Base-by-base conservation (phyloP, 768 basidiomycete genomes). In the Suillus plorans region DNA sequence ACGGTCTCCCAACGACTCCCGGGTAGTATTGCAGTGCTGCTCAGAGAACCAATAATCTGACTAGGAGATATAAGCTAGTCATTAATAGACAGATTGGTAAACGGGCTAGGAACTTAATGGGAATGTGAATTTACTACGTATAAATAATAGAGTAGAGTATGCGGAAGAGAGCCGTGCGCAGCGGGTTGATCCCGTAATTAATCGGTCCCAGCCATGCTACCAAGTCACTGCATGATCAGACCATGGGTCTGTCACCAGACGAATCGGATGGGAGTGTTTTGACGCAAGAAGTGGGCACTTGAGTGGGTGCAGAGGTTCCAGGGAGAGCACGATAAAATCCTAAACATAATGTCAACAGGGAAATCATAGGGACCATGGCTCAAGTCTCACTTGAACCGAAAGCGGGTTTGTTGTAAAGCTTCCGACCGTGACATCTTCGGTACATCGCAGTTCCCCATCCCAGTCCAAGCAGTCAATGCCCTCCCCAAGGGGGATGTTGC, bases 191-290 rank as follows among this genome's bases (percentile, higher is more conserved):
- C n/a, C 16, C 2, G 22, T 22, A 57, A 14, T 5, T 16, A 8
- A 25, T 58, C 57, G 37, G 37, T 37, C 36, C 36, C 36, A 37
- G 36, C 36, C 36, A 37, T 47, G 3, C 16, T 61, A 60, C 56
- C 65, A 71, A 44, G 50, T 47, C n/a, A 64, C 42, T 10, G n/a
- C 22, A 20, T 61, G 63, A 49, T 66, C 62, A 18, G 72, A 67
- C 78, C 80, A 87, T 1, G 86, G 75, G 66, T 90, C 86, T 2
- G 88, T 88, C 44, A 85, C 86, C 39, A 90, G 71, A 60, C 82
- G 79, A 58, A 89, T 84, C 1, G 86, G 83, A 64, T 85, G 78
- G 13, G 77, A 78, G 57, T 86, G 69, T 70, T 82, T 82, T 20
- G 71, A 65, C 36, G 71, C 81, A 63, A 62, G 68, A 62, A 71